These are phyloP conservation scores for Fusarium sp. DNA, from an alignment of 2,329 filamentous ascomycete genomes.

Conservation along the genomic window DNA sequence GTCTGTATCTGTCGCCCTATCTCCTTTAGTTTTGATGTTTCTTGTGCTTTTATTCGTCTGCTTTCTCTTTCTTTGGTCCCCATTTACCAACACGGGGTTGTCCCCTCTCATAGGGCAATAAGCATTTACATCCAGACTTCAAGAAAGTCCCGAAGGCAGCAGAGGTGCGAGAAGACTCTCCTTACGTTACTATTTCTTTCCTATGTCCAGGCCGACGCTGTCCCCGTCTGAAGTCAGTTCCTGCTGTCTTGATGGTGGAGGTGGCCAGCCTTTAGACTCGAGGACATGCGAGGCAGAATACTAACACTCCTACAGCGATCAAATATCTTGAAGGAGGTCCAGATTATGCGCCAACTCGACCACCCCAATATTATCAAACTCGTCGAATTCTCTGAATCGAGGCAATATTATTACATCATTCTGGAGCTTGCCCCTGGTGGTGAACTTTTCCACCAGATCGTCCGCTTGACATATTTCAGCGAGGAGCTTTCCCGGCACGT, in stretches of 20 bases:
- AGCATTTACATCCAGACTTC: constrained; percentile 95
- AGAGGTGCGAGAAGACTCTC: constrained; percentile 80
- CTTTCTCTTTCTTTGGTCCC: constrained; percentile 35
- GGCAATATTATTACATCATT: constrained; percentile 97
- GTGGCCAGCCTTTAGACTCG: constrained; percentile 30
- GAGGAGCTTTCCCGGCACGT: constrained; percentile 95
- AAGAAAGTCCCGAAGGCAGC: constrained; percentile 94
- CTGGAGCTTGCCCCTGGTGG: constrained; percentile 94
- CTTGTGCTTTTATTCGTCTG: not conserved
- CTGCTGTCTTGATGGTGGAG: constrained; percentile 22
- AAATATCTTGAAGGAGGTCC: constrained; percentile 97
- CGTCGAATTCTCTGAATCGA: constrained; percentile 91
- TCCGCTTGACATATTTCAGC: constrained; percentile 97
- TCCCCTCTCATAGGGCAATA: constrained; percentile 75
- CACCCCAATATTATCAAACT: constrained; percentile 96
- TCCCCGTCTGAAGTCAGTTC: constrained; percentile 37
- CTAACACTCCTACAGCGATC: constrained; percentile 73
- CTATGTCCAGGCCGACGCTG: constrained; percentile 26
- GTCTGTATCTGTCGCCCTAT: constrained; percentile 36
- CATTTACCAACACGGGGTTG: constrained; percentile 64
- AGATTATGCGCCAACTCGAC: constrained; percentile 97
- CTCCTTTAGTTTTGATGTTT: constrained; percentile 31
- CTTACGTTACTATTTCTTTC: constrained; percentile 42
- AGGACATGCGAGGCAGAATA: constrained; percentile 25
- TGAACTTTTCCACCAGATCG: constrained; percentile 98